Evolutionary conservation across 2,329 filamentous ascomycete genomes (phyloP), one percentile per base, ranked within the genome.

Genomic region (Ophiostoma perfectum): DNA sequence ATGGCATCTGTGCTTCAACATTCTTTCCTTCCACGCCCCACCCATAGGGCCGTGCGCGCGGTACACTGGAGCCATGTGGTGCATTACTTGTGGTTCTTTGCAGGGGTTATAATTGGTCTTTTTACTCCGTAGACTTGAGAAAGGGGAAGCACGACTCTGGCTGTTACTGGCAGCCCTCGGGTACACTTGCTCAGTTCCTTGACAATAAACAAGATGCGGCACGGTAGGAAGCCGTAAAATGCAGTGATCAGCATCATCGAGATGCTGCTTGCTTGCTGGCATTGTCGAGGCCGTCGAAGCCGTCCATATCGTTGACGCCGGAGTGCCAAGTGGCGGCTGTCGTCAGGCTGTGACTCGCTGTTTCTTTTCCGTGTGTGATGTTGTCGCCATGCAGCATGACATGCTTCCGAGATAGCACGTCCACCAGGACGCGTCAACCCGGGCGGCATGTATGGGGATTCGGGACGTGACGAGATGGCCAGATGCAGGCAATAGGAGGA

Each of bases 1-100:
- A 55, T n/a, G 12, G 11, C 45, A 18, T 18, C 49, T 55, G 11
- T 7, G 38, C 39, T 65, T 27, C 27, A 36, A 55, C 9, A 14
- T 41, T 47, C 14, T 52, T 27, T n/a, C 9, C n/a, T 11, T 64
- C 18, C 18, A 60, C 9, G 36, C 45, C 39, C 64, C 65, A 69
- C 67, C 16, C 42, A 42, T 58, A 60, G 67, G 67, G 47, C 67
- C 67, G 67, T 69, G 67, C 67, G 67, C 58, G 49, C 49, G n/a
- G 47, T 27, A n/a, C 47, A 52, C 47, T 52, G 47, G 47, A 52
- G 49, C 49, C 52, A 62, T 62, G 49, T 18, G 49, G 49, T 55
- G 49, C 49, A 55, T 12, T 55, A 18, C n/a, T 27, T 38, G 38
- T 62, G 58, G 58, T 41, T 36, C 38, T 62, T 18, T 62, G 58